Evolutionary conservation across 2,329 filamentous ascomycete species (phyloP), one percentile per base, ranked within the genome.

Genomic region (Fusarium cicatricum): DNA sequence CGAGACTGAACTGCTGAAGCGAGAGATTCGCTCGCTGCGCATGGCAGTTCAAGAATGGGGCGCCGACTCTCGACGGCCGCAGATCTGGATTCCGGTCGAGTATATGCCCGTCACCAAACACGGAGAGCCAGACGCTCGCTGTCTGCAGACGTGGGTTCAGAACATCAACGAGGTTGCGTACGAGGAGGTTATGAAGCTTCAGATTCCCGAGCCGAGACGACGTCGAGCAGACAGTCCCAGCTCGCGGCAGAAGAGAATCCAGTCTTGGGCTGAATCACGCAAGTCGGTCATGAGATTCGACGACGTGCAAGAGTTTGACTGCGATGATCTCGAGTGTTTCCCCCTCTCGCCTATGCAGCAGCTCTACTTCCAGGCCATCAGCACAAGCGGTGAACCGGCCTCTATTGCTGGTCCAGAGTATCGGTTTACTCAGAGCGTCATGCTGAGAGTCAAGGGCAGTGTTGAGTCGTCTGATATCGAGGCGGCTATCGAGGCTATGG

Each of bases 291-390:
- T 73, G 62, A 71, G 69, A 28, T 76, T 74, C 19, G 65, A 74
- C 32, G 48, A 53, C n/a, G 21, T 37, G 26, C 37, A 39, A 19
- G 19, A 49, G 23, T 7, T 51, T 5, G 57, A 46, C 16, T 65
- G 9, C 12, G 75, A 76, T 16, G 71, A 72, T 11, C 44, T 68
- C 42, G 71, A 69, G 55, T 63, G 61, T 28, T 84, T 82, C 58
- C 77, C 78, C 10, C 73, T 84, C 10, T 80, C 82, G 1, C 77
- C 82, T 3, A 84, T 84, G 77, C 82, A 85, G 68, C 78, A 80
- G 49, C 72, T 85, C 4, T 82, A 81, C 63, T 83, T 84, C 45
- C 74, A 80, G 57, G 81, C 80, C 2, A 77, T 81, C 67, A 77
- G 77, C 5, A 73, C 71, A 2, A 69, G 74, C 41, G 53, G 65